A percentile compares a stretch with the other conserved stretches of the same genome.
These are phyloP conservation scores for Inosperma sp. DNA, from an alignment of 768 basidiomycete genomes.

Conservation along the genomic window DNA sequence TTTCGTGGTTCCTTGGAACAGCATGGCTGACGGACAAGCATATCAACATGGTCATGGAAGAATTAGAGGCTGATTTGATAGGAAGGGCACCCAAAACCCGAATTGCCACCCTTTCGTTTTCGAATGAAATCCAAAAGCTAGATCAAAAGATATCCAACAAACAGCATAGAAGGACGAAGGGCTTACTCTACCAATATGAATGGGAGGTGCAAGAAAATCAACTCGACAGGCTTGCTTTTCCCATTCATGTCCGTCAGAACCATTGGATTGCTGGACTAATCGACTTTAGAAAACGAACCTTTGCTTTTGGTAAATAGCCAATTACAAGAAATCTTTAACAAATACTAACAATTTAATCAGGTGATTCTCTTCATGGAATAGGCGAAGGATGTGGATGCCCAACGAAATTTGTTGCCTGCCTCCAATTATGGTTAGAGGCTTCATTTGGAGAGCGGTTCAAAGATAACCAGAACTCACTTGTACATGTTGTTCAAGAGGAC, in stretches of 20 bases:
- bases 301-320: too few relatives aligned
- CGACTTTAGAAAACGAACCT: neutral
- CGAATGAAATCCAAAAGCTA: neutral
- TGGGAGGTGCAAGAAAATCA: neutral
- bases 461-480: neutral
- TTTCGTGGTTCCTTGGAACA: conserved; percentile 4
- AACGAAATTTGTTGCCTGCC: neutral
- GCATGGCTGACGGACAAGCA: conserved; percentile 2
- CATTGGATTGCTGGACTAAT: neutral
- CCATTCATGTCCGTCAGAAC: neutral
- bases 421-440: neutral
- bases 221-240: conserved; percentile 1
- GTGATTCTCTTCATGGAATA: too few relatives aligned
- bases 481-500: neutral
- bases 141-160: neutral
- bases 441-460: neutral
- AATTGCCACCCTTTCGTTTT: neutral
- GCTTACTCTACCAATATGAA: neutral
- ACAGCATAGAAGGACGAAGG: neutral
- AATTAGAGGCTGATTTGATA: neutral
- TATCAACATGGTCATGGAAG: conserved; percentile 4
- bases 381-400: neutral
- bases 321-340: too few relatives aligned
- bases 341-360: too few relatives aligned
- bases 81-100: neutral